Evolutionary conservation across 148 eudicot genomes (phyloP).

Genomic region (Vaccinium vitisidaea): DNA sequence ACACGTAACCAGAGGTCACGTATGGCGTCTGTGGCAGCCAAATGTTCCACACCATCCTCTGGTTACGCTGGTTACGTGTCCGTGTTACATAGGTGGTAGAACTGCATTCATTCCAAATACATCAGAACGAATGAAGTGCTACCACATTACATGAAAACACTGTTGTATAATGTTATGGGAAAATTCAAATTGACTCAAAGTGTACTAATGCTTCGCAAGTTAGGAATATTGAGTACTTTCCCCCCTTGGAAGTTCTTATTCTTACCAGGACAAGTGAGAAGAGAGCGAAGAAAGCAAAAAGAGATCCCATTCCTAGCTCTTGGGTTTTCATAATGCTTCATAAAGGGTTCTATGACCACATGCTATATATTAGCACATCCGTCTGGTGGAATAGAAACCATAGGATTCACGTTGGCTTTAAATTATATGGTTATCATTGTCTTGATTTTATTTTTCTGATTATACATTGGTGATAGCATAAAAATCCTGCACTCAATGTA

Average conservation of each 20-base stretch:
- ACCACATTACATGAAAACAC: neutral
- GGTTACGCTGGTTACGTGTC: too few relatives aligned
- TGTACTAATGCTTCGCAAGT: neutral
- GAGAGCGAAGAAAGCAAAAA: slow-evolving; percentile 20
- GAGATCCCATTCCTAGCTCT: slow-evolving; percentile 24
- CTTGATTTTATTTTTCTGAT: neutral
- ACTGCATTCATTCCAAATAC: slow-evolving; percentile 15
- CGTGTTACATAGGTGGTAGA: too few relatives aligned
- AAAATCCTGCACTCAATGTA: neutral
- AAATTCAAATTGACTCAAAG: neutral
- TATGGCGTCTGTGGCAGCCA: too few relatives aligned
- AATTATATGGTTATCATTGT: neutral
- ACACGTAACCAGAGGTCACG: too few relatives aligned
- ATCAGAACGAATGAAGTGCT: neutral
- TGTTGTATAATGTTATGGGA: neutral
- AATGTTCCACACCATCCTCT: too few relatives aligned
- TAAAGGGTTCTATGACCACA: neutral
- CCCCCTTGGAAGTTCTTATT: neutral
- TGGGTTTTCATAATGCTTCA: neutral
- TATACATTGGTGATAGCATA: neutral
- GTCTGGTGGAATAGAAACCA: neutral
- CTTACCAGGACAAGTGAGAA: slow-evolving; percentile 32
- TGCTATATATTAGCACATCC: neutral
- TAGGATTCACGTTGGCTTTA: neutral
- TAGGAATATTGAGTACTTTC: neutral